Base-by-base conservation (phyloP, 2,329 filamentous ascomycete genomes). In the Epichloe uncinata region DNA sequence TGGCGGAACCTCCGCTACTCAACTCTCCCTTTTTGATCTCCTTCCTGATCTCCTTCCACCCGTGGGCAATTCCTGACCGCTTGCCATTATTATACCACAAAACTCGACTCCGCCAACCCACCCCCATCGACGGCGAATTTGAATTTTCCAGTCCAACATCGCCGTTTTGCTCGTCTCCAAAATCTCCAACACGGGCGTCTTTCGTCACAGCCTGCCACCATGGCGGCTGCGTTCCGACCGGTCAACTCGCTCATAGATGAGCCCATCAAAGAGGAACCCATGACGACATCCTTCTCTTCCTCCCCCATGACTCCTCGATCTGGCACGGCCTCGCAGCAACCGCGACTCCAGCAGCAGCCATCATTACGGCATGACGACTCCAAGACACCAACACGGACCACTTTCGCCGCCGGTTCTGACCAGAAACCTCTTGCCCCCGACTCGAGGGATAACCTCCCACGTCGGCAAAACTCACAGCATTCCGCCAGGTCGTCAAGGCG, bases 351-450 rank as follows among this genome's bases (percentile, higher is more conserved):
- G 46, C 58, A 38, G 46, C 54, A 52, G 59, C 57, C 43, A 41
- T 58, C 41, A 46, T 57, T 56, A 46, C 45, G 58, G 22, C 55
- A 60, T 55, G 74, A 75, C 52, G 75, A 78, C 53, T 65, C 66
- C 48, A 63, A 75, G 52, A 86, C 84, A 2, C 83, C 84, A 0
- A 86, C 83, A 26, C 75, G 79, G 62, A 69, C 74, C 40, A 75
- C 66, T 26, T 81, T 81, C 51, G 61, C 56, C 47, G 60, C 63
- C 41, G 58, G 74, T 50, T 63, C 70, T 12, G 66, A 63, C 37
- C 78, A 81, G 57, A 73, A 73, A 54, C 77, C 77, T 4, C 67
- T 79, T 74, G 71, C 22, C 22, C 71, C 69, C 54, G 70, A 73
- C 30, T 61, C 70, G 57, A 64, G 73, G 59, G 60, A 74, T 56